These are phyloP conservation scores for Bimuria novae-zelandiae DNA, from an alignment of 2,329 filamentous ascomycete species.

Conservation along the genomic window DNA sequence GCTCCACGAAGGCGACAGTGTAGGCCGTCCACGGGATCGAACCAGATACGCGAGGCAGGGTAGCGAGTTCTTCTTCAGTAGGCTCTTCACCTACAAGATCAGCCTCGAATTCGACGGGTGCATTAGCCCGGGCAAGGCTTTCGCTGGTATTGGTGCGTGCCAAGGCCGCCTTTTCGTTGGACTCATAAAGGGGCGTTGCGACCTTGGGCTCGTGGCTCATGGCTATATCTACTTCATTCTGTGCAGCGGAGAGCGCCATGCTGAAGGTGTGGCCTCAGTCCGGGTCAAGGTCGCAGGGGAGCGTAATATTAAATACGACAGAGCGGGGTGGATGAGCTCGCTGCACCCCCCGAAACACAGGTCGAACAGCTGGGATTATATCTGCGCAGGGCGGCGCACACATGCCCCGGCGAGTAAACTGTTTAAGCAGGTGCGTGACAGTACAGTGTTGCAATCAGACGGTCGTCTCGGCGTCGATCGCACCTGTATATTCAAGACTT, in stretches of 20 bases:
- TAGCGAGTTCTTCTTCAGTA: conserved; percentile 65
- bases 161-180: conserved; percentile 39
- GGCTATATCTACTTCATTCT: conserved; percentile 41
- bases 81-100: conserved; percentile 50
- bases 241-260: conserved; percentile 39
- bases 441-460: conserved; percentile 29
- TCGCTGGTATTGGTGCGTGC: conserved; percentile 24
- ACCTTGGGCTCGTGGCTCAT: conserved; percentile 42
- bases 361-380: conserved; percentile 12
- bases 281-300: conserved; percentile 12
- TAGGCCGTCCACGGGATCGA: conserved; percentile 69
- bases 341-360: conserved; percentile 5
- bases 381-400: conserved; percentile 11
- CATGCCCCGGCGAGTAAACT: conserved; percentile 13
- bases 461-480: conserved; percentile 21
- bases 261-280: conserved; percentile 17
- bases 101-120: conserved; percentile 37
- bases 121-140: conserved; percentile 15
- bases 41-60: conserved; percentile 67
- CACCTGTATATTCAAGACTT: conserved; percentile 5
- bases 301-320: conserved; percentile 18
- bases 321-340: conserved; percentile 10
- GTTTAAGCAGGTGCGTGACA: conserved; percentile 37
- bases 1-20: conserved; percentile 72
- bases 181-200: conserved; percentile 38